Evolutionary conservation across 495 filamentous ascomycete genomes (phyloP).

Genomic region (Talaromyces nanjingensis): DNA sequence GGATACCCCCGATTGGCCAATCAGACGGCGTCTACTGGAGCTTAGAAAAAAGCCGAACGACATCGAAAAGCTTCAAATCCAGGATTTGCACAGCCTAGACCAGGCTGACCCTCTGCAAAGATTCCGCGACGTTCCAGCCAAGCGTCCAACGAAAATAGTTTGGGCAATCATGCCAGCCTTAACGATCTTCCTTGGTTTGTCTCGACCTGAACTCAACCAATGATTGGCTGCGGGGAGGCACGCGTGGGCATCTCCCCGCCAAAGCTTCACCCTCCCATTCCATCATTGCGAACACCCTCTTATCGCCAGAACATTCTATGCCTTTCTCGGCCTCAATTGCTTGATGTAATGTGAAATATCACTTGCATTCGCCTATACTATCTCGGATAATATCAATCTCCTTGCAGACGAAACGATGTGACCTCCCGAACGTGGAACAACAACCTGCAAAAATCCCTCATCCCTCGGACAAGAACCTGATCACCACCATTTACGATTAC

Average conservation of each 20-base stretch:
- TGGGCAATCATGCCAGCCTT: background rate
- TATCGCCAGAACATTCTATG: background rate
- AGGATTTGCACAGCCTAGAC: background rate
- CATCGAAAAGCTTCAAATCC: background rate
- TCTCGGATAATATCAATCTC: background rate
- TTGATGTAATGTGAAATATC: background rate
- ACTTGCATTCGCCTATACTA: background rate
- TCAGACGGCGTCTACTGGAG: background rate
- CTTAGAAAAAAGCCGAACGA: background rate
- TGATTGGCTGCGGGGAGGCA: background rate
- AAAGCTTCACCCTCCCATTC: background rate
- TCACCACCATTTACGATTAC: background rate
- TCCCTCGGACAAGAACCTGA: background rate
- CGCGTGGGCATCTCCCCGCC: background rate
- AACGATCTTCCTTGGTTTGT: background rate
- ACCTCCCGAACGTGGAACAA: background rate
- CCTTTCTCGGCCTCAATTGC: background rate
- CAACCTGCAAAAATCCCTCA: background rate
- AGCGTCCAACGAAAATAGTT: background rate
- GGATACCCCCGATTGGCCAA: background rate
- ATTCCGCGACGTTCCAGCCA: background rate
- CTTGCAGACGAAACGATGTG: background rate
- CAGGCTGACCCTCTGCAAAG: background rate
- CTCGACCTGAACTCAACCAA: background rate
- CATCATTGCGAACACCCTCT: background rate